Evolutionary conservation across 306 rosid genomes (phyloP).

Genomic region (Lathyrus sativus): DNA sequence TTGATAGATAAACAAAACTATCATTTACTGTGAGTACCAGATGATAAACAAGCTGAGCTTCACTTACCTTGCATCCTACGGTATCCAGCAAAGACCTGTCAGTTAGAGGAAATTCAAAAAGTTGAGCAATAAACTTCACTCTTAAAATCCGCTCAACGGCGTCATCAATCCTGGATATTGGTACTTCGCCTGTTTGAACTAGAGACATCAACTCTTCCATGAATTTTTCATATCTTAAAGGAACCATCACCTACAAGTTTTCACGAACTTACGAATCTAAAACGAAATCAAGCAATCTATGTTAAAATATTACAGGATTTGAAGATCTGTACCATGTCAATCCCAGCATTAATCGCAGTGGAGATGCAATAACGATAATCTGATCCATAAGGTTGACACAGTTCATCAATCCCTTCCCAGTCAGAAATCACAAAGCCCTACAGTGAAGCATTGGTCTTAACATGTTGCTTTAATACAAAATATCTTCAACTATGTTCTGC

Average conservation of each 20-base stretch:
- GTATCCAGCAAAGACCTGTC: conserved; percentile 63
- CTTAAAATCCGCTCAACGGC: conserved; percentile 76
- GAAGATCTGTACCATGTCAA: conserved; percentile 67
- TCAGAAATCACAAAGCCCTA: conserved; percentile 88
- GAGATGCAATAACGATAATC: conserved; percentile 63
- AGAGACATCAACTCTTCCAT: conserved; percentile 52
- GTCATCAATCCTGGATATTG: conserved; percentile 67
- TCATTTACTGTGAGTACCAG: background rate
- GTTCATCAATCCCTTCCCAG: conserved; percentile 71
- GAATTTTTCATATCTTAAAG: conserved; percentile 53
- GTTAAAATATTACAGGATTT: conserved; percentile 3
- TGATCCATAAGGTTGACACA: conserved; percentile 56
- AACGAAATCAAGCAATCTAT: conserved; percentile 1
- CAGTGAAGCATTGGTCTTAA: conserved; percentile 25
- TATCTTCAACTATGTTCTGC: background rate
- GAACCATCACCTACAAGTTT: conserved; percentile 75
- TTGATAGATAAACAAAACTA: background rate
- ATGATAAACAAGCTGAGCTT: conserved; percentile 15
- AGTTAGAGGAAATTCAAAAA: conserved; percentile 67
- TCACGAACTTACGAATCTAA: background rate
- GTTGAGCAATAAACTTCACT: conserved; percentile 72
- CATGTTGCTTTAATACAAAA: conserved; percentile 12
- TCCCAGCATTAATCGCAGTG: conserved; percentile 68
- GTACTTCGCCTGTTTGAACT: conserved; percentile 65
- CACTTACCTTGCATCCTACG: conserved; percentile 78